These are phyloP conservation scores for Lipomyces orientalis DNA, from an alignment of 805 yeast species.

Conservation along the genomic window DNA sequence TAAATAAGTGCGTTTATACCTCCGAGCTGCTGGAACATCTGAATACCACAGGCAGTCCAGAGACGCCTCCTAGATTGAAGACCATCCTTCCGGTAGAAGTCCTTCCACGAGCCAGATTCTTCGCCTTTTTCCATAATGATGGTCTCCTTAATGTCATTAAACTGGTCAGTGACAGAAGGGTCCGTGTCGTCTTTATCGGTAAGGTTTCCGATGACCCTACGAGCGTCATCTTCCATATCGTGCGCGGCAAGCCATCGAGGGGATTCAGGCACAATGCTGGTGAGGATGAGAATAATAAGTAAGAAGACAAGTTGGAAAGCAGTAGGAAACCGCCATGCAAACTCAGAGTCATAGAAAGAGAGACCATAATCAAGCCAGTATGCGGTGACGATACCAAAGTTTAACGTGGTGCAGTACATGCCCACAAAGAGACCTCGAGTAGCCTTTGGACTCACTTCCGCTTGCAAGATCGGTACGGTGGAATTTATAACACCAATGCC, in stretches of 20 bases:
- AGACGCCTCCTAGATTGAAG: slow-evolving; percentile 14
- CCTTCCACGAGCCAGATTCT: slow-evolving; percentile 11
- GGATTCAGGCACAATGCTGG: slow-evolving; percentile 44
- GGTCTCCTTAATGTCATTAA: slow-evolving; percentile 5
- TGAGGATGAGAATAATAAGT: slow-evolving; percentile 62
- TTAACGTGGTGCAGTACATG: slow-evolving; percentile 73
- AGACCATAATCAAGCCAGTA: slow-evolving; percentile 79
- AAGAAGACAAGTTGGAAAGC: slow-evolving; percentile 70
- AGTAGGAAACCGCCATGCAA: slow-evolving; percentile 74
- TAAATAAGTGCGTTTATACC: slow-evolving; percentile 33
- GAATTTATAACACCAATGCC: slow-evolving; percentile 84
- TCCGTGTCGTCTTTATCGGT: neutral
- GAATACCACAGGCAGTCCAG: slow-evolving; percentile 17
- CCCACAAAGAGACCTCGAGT: slow-evolving; percentile 72
- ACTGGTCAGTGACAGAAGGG: neutral
- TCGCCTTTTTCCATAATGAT: neutral
- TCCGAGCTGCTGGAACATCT: slow-evolving; percentile 24
- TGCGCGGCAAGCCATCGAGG: slow-evolving; percentile 23
- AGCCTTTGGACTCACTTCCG: slow-evolving; percentile 71
- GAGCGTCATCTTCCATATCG: slow-evolving; percentile 18
- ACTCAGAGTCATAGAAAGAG: slow-evolving; percentile 61
- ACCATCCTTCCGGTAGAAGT: slow-evolving; percentile 5
- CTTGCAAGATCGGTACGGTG: slow-evolving; percentile 80
- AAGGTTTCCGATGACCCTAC: slow-evolving; percentile 2
- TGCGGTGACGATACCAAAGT: slow-evolving; percentile 77